Evolutionary conservation across 1,139 yeast species (phyloP).

Genomic region (Suhomyces maxii): DNA sequence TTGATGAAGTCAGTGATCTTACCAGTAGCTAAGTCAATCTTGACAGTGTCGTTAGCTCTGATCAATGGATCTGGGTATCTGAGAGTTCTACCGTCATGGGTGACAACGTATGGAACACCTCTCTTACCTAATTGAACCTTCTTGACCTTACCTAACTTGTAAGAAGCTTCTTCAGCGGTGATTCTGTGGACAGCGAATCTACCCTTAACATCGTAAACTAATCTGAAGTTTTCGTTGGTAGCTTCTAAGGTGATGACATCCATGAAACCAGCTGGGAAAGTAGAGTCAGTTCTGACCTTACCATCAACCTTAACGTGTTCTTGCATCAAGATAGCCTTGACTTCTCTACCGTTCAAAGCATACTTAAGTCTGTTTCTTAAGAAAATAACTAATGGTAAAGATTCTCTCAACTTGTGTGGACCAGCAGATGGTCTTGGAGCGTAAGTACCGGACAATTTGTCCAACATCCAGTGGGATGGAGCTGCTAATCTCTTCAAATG

Average conservation of each 20-base stretch:
- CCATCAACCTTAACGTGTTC: slow-evolving; percentile 99
- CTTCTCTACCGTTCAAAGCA: slow-evolving; percentile 99
- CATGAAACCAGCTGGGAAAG: slow-evolving; percentile 99
- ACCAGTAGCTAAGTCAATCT: slow-evolving; percentile 94
- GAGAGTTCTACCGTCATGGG: slow-evolving; percentile 99
- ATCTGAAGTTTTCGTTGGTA: slow-evolving; percentile 99
- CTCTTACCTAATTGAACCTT: slow-evolving; percentile 97
- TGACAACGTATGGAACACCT: slow-evolving; percentile 96
- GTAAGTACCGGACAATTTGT: slow-evolving; percentile 98
- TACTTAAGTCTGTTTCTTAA: slow-evolving; percentile 99
- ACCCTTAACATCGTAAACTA: slow-evolving; percentile 96
- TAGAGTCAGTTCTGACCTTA: slow-evolving; percentile 98
- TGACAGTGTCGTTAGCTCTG: slow-evolving; percentile 96
- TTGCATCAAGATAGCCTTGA: slow-evolving; percentile 98
- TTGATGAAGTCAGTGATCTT: slow-evolving; percentile 89
- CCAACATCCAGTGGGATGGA: slow-evolving; percentile 99
- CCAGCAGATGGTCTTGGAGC: slow-evolving; percentile 99
- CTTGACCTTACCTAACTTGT: slow-evolving; percentile 97
- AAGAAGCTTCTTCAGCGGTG: slow-evolving; percentile 96
- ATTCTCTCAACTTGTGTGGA: slow-evolving; percentile 99
- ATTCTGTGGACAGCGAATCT: slow-evolving; percentile 99
- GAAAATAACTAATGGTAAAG: slow-evolving; percentile 96
- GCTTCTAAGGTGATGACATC: slow-evolving; percentile 96
- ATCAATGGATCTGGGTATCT: slow-evolving; percentile 98
- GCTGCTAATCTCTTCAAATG: slow-evolving; percentile 98